A percentile compares a stretch with the other conserved stretches of the same genome.
phyloP scores from a whole-genome alignment of 441 rosid species.

The Lepidium campestre region DNA sequence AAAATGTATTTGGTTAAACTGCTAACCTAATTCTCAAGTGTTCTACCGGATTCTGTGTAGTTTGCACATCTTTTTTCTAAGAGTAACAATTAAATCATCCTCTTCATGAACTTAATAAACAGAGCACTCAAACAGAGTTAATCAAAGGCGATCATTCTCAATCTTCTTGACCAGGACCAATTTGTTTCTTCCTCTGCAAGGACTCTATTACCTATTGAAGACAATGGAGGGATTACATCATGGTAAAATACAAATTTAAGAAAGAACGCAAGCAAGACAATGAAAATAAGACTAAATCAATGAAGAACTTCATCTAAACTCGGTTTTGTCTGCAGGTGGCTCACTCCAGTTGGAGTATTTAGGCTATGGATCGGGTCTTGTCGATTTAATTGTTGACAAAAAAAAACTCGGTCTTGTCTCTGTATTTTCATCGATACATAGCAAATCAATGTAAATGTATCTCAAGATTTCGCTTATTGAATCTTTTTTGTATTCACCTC shows the following conservation, averaged over 20 bases:
- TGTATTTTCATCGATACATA: neutral
- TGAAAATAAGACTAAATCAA: too few species aligned
- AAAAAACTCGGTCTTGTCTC: constrained; percentile 19
- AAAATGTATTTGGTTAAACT: neutral
- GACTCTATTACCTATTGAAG: neutral
- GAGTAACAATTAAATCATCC: too few species aligned
- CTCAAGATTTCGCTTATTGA: constrained; percentile 15
- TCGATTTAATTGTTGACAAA: too few species aligned
- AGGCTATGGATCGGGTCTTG: too few species aligned
- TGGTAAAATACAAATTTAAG: too few species aligned
- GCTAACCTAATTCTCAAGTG: neutral
- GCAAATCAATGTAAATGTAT: constrained; percentile 17
- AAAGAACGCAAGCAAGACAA: too few species aligned
- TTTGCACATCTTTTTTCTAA: too few species aligned
- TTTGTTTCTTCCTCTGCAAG: neutral
- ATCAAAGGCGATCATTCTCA: neutral
- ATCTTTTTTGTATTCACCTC: neutral
- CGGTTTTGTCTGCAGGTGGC: constrained; percentile 21
- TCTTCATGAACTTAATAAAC: neutral
- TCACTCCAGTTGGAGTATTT: too few species aligned
- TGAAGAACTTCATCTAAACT: constrained; percentile 11
- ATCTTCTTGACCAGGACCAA: neutral
- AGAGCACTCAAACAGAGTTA: neutral
- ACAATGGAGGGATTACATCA: too few species aligned
- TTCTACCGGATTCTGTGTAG: neutral